phyloP scores from a whole-genome alignment of 1,284 basidiomycete species.

The Flammula alnicola region DNA sequence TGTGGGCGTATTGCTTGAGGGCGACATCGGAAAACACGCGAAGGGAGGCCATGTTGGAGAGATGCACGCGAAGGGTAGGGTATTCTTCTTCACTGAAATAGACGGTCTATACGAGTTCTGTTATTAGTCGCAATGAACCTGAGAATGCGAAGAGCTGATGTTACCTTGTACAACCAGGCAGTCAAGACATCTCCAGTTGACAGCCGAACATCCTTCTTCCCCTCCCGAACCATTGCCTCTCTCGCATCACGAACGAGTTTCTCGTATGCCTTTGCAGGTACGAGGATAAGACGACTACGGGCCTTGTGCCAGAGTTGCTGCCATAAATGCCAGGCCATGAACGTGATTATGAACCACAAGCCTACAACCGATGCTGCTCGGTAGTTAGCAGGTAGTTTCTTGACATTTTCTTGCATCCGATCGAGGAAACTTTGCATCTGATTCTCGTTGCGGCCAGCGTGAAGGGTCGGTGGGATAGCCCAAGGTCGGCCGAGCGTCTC shows the following conservation, averaged over 20 bases:
- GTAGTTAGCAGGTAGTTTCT: too few relatives aligned
- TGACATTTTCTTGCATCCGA: too few relatives aligned
- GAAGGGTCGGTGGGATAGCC: background rate
- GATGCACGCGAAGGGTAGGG: background rate
- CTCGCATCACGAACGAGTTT: conserved; percentile 30
- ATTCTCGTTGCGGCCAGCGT: background rate
- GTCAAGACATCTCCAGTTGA: conserved; percentile 40
- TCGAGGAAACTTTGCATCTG: background rate
- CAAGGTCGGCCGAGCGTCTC: background rate
- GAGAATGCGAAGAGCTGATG: too few relatives aligned
- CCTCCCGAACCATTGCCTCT: conserved; percentile 22
- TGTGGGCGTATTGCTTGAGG: conserved; percentile 11
- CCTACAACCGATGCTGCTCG: background rate
- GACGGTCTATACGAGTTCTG: conserved; percentile 1
- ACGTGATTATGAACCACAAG: conserved; percentile 26
- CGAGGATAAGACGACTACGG: conserved; percentile 24
- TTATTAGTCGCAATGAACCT: background rate
- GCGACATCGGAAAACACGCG: background rate
- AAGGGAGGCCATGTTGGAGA: conserved; percentile 4
- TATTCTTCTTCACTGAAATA: conserved; percentile 7
- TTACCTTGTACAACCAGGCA: conserved; percentile 31
- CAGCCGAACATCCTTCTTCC: conserved; percentile 16
- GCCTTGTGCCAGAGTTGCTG: conserved; percentile 36
- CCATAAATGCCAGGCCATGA: conserved; percentile 33
- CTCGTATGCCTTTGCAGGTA: conserved; percentile 31